phyloP scores from a whole-genome alignment of 352 stramenopile species.

The Aphanomyces stellatus region DNA sequence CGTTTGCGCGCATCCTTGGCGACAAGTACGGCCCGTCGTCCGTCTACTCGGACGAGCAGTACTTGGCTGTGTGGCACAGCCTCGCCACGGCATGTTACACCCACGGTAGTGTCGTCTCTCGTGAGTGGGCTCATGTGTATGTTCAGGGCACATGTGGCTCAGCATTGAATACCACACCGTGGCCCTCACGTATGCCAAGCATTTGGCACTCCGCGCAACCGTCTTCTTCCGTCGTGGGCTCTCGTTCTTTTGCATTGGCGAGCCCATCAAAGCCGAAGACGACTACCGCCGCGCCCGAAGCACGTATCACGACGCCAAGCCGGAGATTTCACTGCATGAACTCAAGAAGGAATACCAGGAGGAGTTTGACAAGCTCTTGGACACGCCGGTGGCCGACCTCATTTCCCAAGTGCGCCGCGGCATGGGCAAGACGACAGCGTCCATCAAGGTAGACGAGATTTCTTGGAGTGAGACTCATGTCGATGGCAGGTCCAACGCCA shows the following conservation, averaged over 20 bases:
- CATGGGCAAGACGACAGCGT: conserved; percentile 13
- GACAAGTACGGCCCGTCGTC: conserved; percentile 3
- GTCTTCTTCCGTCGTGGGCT: conserved; percentile 8
- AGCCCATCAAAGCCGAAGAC: conserved; percentile 13
- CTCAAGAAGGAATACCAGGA: neutral
- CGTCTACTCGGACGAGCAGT: conserved; percentile 8
- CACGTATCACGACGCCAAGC: conserved; percentile 13
- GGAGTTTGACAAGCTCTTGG: conserved; percentile 7
- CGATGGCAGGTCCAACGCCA: conserved; percentile 1
- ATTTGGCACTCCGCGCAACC: neutral
- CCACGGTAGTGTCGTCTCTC: neutral
- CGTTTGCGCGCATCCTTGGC: neutral
- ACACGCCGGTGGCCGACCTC: neutral
- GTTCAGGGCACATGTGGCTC: conserved; percentile 2
- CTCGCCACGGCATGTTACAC: neutral
- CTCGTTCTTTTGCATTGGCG: conserved; percentile 3
- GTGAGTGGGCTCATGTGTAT: neutral
- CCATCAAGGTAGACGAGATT: neutral
- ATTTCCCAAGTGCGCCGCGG: neutral
- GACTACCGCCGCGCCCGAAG: conserved; percentile 10
- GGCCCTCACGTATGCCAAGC: conserved; percentile 15
- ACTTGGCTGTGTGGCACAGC: conserved; percentile 2
- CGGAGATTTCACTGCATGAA: neutral
- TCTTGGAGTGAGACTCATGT: neutral
- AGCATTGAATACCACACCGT: conserved; percentile 14